A percentile compares a stretch with the other conserved stretches of the same genome.
Evolutionary conservation across 352 stramenopile species (phyloP).

Genomic region (Globisporangium mamillatum): DNA sequence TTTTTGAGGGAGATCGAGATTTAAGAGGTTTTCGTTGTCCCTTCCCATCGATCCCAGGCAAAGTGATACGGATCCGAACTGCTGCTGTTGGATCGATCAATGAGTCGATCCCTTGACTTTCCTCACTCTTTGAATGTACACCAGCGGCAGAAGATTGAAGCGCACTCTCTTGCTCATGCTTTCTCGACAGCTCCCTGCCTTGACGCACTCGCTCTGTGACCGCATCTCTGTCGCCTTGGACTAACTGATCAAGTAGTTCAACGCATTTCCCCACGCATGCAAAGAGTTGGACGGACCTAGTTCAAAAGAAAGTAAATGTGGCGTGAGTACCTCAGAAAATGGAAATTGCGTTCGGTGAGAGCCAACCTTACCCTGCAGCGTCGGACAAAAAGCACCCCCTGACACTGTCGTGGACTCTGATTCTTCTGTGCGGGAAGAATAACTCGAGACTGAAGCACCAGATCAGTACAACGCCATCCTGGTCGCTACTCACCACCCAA

Average conservation of each 20-base stretch:
- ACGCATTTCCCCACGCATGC: conserved; percentile 29
- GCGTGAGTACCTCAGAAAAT: not conserved
- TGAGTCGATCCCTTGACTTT: not conserved
- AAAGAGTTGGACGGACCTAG: conserved; percentile 28
- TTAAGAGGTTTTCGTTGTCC: not conserved
- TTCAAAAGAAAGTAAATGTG: not conserved
- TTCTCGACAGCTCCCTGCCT: conserved; percentile 24
- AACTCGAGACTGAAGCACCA: conserved; percentile 55
- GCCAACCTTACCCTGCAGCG: conserved; percentile 8
- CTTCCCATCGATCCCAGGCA: conserved; percentile 29
- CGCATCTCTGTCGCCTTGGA: conserved; percentile 19
- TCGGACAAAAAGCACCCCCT: conserved; percentile 30
- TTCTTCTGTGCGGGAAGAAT: conserved; percentile 50
- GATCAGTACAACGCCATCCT: conserved; percentile 39
- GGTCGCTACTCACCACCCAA: conserved; percentile 53
- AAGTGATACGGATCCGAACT: conserved; percentile 38
- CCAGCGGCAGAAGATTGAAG: not conserved
- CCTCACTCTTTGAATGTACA: not conserved
- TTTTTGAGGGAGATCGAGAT: conserved; percentile 6
- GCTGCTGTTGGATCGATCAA: conserved; percentile 10
- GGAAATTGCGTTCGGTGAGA: not conserved
- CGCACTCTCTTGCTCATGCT: conserved; percentile 13
- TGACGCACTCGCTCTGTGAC: conserved; percentile 25
- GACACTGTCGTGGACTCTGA: conserved; percentile 36
- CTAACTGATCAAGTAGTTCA: conserved; percentile 31